Evolutionary conservation across 495 filamentous ascomycete genomes (phyloP), one percentile per base, ranked within the genome.

Genomic region (Tuber magnatum): DNA sequence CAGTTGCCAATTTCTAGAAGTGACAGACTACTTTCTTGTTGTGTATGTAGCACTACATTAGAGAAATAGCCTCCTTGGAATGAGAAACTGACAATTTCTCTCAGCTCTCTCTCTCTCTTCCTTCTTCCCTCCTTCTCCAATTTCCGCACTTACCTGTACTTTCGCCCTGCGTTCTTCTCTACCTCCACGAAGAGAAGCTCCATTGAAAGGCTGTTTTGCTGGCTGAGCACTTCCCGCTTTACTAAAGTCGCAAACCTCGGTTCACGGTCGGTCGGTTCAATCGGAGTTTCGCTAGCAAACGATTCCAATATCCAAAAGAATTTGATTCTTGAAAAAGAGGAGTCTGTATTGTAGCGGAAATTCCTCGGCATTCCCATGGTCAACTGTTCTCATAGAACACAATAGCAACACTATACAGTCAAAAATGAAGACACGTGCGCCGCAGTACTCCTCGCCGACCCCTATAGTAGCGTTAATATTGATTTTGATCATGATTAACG

Each of bases 161-260:
- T 43, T 44, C 48, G 46, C 38, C 20, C 74, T 78, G 3, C 44
- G 8, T 46, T 69, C 51, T 74, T 74, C 43, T 68, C 56, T 22
- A 61, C 39, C 74, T 71, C 10, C 18, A 51, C 24, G 35, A 46
- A n/a, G 51, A 70, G 71, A 38, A 46, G 43, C 61, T 76, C 44
- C 72, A 77, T 68, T 69, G 61, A 77, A 70, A 78, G 72, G 43
- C 61, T 68, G 5, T 75, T 68, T 43, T 51, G 73, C 41, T 42
- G n/a, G 61, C 71, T 69, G 46, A 56, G 43, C 28, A 71, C 75
- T 41, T 28, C 48, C 51, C 71, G 7, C 46, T 10, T 68, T 56
- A 35, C 51, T 12, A 28, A 69, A 48, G 28, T 70, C 44, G 22
- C 72, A 56, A 16, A 70, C 14, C 35, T 74, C n/a, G 48, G 38